Percentiles rank a stretch among this genome's conserved stretches.
phyloP scores from a whole-genome alignment of 768 basidiomycete genomes.

The Phlebiopsis flavidoalba region DNA sequence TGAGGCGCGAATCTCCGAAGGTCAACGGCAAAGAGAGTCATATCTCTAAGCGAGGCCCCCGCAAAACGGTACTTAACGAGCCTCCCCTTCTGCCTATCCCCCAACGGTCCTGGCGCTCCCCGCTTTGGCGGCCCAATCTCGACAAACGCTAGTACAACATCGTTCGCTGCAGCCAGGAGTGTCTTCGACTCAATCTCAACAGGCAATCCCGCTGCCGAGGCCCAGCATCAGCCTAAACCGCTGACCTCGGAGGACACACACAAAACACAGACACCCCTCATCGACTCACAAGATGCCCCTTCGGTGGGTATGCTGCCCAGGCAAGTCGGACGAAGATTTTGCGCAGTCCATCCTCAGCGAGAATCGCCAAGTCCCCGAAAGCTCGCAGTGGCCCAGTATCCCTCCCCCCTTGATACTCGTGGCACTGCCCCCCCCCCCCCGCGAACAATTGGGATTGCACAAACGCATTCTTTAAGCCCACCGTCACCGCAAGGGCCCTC shows the following conservation, averaged over 20 bases:
- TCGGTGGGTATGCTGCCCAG: background rate
- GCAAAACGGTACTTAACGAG: slow-evolving; percentile 7
- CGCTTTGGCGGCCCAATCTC: slow-evolving; percentile 31
- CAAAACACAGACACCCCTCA: no score
- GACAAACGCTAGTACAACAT: background rate
- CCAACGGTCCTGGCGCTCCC: slow-evolving; percentile 29
- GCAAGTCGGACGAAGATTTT: background rate
- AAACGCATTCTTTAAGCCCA: slow-evolving; percentile 66
- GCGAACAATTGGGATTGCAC: slow-evolving; percentile 48
- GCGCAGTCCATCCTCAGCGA: background rate
- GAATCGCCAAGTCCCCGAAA: background rate
- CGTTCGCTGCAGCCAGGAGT: slow-evolving; percentile 5
- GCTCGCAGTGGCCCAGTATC: background rate
- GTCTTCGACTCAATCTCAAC: slow-evolving; percentile 11
- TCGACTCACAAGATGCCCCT: background rate
- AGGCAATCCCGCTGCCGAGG: background rate
- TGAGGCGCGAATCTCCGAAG: slow-evolving; percentile 4
- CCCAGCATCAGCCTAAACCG: background rate
- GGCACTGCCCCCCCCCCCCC: no score
- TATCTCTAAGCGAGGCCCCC: background rate
- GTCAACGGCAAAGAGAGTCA: slow-evolving; percentile 15
- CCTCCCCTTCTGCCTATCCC: slow-evolving; percentile 20
- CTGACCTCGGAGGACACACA: background rate
- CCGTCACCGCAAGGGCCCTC: slow-evolving; percentile 1
- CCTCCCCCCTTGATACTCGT: slow-evolving; percentile 35